Evolutionary conservation across 352 stramenopile genomes (phyloP).

Genomic region (Globisporangium emineosum): DNA sequence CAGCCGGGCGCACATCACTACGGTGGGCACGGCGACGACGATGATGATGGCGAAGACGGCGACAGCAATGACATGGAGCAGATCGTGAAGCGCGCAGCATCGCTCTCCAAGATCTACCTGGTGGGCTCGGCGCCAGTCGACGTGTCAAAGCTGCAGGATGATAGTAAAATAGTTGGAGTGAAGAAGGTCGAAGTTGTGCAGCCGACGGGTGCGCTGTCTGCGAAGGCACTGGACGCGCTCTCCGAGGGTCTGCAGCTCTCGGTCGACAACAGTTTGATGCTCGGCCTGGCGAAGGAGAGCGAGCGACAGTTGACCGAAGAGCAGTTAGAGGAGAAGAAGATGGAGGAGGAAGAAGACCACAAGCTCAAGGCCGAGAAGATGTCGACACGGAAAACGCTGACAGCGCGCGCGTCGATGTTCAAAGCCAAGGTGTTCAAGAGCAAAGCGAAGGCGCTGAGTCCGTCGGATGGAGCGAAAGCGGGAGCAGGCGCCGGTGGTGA

Average conservation of each 20-base stretch:
- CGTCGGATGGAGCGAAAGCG: conserved; percentile 1
- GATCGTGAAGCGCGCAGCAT: conserved; percentile 64
- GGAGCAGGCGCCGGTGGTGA: not conserved
- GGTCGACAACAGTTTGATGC: conserved; percentile 53
- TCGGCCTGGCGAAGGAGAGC: conserved; percentile 14
- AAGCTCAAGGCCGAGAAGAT: conserved; percentile 78
- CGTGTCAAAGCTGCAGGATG: conserved; percentile 72
- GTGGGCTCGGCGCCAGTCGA: conserved; percentile 79
- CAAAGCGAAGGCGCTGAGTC: conserved; percentile 13
- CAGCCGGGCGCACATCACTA: conserved; percentile 3
- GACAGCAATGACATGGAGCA: conserved; percentile 37
- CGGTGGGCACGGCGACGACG: conserved; percentile 9
- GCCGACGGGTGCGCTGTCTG: conserved; percentile 68
- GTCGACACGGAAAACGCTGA: conserved; percentile 56
- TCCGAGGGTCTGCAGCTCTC: conserved; percentile 74
- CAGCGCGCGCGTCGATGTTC: conserved; percentile 67
- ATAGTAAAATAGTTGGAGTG: conserved; percentile 69
- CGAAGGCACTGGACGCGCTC: conserved; percentile 73
- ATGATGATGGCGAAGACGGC: conserved; percentile 13
- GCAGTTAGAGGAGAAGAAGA: conserved; percentile 82
- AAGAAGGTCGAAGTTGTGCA: conserved; percentile 78
- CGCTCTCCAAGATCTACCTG: conserved; percentile 83
- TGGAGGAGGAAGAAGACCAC: conserved; percentile 85
- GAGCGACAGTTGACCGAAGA: conserved; percentile 60
- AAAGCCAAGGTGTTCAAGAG: conserved; percentile 77